Evolutionary conservation across 768 basidiomycete species (phyloP), one percentile per base, ranked within the genome.

Genomic region (Termitomyces sp.): DNA sequence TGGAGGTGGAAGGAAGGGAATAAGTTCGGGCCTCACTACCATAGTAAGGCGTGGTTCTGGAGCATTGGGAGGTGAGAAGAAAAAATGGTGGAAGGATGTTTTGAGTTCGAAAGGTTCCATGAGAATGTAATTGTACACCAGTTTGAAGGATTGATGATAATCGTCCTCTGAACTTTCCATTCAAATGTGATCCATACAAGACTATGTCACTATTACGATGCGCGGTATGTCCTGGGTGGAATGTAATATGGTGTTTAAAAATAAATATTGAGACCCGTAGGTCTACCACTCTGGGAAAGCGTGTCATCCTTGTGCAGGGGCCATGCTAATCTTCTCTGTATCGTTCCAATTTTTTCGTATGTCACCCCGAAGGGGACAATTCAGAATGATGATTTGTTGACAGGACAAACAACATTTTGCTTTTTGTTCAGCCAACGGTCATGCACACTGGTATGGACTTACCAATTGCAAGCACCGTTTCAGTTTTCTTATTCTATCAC

Each of bases 261-360:
- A 74, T 73, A 74, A 74, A 74, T 73, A 73, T 74, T 74, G 72
- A 74, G 71, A 73, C 62, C 72, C 73, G 69, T 73, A 74, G 73
- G 59, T 79, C 79, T 88, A 88, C 88, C 87, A 89, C 88, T 90
- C 88, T 86, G 87, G 86, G 82, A 88, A 89, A 92, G 89, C 90
- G 91, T 95, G 94, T 94, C 94, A 95, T 96, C 94, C 94, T 96
- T 97, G 93, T 96, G 94, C 94, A 96, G 94, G 94, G 94, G 93
- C 94, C 91, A 96, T 96, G 94, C 94, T 95, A 94, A 96, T 94
- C 94, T 95, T 95, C 94, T 96, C 93, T 94, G 93, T 94, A 95
- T 94, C 90, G 92, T 94, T 94, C 90, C 92, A 93, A 94, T 90
- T 92, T 93, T 94, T 90, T 88, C 87, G 85, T 91, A 88, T 90